A percentile compares a stretch with the other conserved stretches of the same genome.
Evolutionary conservation across 2,329 filamentous ascomycete genomes (phyloP).

Genomic region (Diplodia scrobiculata): DNA sequence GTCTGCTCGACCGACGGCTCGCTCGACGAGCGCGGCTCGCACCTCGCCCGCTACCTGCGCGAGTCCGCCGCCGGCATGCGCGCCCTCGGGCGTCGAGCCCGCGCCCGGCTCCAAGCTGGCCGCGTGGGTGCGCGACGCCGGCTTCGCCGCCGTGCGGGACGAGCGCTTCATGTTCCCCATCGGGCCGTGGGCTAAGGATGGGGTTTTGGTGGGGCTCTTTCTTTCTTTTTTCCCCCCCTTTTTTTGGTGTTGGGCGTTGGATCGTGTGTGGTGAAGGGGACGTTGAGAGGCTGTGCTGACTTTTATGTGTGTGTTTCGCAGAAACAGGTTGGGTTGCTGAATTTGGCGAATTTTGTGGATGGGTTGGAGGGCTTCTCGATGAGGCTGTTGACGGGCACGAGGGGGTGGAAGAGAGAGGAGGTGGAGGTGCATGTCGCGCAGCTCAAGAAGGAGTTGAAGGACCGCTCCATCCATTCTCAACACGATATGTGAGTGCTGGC

Average conservation of each 20-base stretch:
- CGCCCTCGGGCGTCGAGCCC: constrained; percentile 17
- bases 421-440: constrained; percentile 36
- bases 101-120: constrained; percentile 34
- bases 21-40: constrained; percentile 30
- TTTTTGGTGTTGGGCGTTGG: no score
- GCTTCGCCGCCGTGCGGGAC: constrained; percentile 37
- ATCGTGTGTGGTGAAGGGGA: no score
- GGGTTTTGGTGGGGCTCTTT: constrained; percentile 10
- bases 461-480: constrained; percentile 24
- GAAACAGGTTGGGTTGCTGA: no score
- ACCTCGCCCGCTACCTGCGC: constrained; percentile 12
- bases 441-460: constrained; percentile 35
- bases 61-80: not conserved
- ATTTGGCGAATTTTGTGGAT: no score
- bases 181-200: constrained; percentile 34
- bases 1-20: constrained; percentile 42
- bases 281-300: no score
- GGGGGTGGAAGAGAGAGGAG: constrained; percentile 35
- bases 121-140: constrained; percentile 34
- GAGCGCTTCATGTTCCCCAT: constrained; percentile 39
- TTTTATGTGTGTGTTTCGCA: no score
- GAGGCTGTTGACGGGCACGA: constrained; percentile 30
- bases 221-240: no score
- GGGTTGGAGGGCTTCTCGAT: no score
- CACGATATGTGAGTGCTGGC: not conserved